Evolutionary conservation across 371 early-diverging fungal genomes (phyloP).

Genomic region (Blakeslea trispora): DNA sequence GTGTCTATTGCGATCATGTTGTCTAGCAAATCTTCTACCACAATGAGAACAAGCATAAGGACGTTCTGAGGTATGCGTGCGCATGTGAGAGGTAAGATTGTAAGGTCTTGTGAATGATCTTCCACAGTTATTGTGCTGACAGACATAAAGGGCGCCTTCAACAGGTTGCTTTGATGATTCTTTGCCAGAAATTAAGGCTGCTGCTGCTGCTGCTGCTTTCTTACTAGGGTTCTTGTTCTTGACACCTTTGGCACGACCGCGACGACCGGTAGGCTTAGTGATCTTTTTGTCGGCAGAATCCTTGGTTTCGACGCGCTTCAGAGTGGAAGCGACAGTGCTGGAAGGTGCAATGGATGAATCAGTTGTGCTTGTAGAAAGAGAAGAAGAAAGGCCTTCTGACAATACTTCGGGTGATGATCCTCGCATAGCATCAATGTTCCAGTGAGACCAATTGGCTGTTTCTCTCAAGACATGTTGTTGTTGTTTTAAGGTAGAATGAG

Average conservation of each 20-base stretch:
- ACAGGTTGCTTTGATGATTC: constrained; percentile 19
- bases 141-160: constrained; percentile 16
- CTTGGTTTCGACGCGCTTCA: background rate
- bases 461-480: constrained; percentile 4
- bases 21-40: constrained; percentile 46
- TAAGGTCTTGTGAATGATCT: constrained; percentile 71
- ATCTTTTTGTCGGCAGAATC: constrained; percentile 11
- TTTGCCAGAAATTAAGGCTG: background rate
- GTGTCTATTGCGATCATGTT: constrained; percentile 58
- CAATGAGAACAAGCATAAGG: constrained; percentile 48
- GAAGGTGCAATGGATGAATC: constrained; percentile 11
- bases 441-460: constrained; percentile 24
- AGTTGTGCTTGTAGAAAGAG: constrained; percentile 3
- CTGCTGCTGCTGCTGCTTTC: constrained; percentile 13
- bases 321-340: too few species aligned
- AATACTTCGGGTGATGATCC: constrained; percentile 22
- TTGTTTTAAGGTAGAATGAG: constrained; percentile 11
- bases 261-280: constrained; percentile 21
- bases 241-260: constrained; percentile 30
- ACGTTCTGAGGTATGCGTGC: constrained; percentile 62
- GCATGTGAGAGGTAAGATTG: constrained; percentile 72
- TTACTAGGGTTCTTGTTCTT: constrained; percentile 20
- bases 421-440: constrained; percentile 16
- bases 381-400: constrained; percentile 15
- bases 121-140: constrained; percentile 56